These are phyloP conservation scores for Candida nanaspora DNA, from an alignment of 805 yeast species.

Conservation along the genomic window DNA sequence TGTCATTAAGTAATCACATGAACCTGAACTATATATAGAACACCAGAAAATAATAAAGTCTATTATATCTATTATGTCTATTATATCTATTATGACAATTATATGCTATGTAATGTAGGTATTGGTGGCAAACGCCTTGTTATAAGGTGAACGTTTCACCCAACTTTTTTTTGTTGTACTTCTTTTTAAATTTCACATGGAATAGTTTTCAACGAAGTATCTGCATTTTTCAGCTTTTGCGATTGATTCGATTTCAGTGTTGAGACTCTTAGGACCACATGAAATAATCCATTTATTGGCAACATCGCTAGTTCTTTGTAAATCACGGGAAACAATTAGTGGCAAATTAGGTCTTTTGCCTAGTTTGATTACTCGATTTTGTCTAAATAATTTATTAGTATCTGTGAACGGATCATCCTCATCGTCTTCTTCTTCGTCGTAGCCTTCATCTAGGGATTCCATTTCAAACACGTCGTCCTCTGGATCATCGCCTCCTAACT, in stretches of 20 bases:
- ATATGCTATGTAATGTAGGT: no score
- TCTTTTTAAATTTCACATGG: constrained; percentile 25
- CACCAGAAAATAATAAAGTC: no score
- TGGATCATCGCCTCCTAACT: no score
- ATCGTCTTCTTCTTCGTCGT: no score
- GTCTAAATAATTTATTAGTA: constrained; percentile 1
- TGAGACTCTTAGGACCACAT: constrained; percentile 49
- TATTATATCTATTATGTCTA: no score
- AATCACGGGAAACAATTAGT: constrained; percentile 20
- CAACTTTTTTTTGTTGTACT: no score
- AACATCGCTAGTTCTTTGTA: constrained; percentile 23
- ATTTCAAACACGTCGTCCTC: no score
- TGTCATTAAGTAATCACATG: no score
- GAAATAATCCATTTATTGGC: constrained; percentile 46
- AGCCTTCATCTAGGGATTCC: constrained; percentile 18
- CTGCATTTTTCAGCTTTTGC: constrained; percentile 29
- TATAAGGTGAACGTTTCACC: no score
- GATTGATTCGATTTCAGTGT: constrained; percentile 31
- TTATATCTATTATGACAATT: no score
- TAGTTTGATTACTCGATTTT: constrained; percentile 12
- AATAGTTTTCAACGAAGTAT: constrained; percentile 38
- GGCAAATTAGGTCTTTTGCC: constrained; percentile 40
- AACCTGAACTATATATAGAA: no score
- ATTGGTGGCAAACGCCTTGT: no score
- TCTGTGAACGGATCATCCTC: constrained; percentile 12